A percentile compares a stretch with the other conserved stretches of the same genome.
phyloP scores from a whole-genome alignment of 1,284 basidiomycete genomes.

The Cronartium quercuum region DNA sequence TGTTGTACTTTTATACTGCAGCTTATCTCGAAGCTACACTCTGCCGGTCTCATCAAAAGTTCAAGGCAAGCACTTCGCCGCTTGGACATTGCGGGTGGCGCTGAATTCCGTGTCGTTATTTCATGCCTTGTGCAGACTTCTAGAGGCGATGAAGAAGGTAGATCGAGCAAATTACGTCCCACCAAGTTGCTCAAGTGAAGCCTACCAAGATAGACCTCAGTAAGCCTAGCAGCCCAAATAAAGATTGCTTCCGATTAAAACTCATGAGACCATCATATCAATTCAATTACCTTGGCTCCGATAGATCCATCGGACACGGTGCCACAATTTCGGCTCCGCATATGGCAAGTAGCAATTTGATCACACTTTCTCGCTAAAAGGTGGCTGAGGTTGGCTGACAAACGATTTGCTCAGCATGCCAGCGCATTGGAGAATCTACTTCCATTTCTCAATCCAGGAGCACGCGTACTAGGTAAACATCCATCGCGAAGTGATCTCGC shows the following conservation, averaged over 20 bases:
- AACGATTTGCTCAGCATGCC: conserved; percentile 62
- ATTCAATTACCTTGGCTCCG: background rate
- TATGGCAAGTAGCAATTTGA: conserved; percentile 57
- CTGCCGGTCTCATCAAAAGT: conserved; percentile 13
- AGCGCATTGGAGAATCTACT: conserved; percentile 69
- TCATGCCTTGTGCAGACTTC: conserved; percentile 24
- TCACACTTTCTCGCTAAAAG: background rate
- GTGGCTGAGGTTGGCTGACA: too few species aligned
- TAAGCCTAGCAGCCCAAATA: conserved; percentile 12
- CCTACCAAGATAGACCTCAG: conserved; percentile 29
- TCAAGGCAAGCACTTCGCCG: background rate
- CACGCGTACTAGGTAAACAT: conserved; percentile 72
- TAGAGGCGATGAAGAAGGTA: conserved; percentile 64
- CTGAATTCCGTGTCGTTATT: background rate
- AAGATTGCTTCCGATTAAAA: background rate
- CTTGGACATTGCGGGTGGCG: background rate
- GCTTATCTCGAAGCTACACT: conserved; percentile 23
- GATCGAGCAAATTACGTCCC: conserved; percentile 56
- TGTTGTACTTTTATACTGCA: background rate
- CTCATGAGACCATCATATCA: background rate
- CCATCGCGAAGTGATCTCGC: too few species aligned
- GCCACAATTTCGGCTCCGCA: conserved; percentile 88
- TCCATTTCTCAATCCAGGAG: conserved; percentile 62
- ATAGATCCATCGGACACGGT: conserved; percentile 65
- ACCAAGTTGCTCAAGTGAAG: background rate